Evolutionary conservation across 2,329 filamentous ascomycete genomes (phyloP), one percentile per base, ranked within the genome.

Genomic region (Pezicula radicicola): DNA sequence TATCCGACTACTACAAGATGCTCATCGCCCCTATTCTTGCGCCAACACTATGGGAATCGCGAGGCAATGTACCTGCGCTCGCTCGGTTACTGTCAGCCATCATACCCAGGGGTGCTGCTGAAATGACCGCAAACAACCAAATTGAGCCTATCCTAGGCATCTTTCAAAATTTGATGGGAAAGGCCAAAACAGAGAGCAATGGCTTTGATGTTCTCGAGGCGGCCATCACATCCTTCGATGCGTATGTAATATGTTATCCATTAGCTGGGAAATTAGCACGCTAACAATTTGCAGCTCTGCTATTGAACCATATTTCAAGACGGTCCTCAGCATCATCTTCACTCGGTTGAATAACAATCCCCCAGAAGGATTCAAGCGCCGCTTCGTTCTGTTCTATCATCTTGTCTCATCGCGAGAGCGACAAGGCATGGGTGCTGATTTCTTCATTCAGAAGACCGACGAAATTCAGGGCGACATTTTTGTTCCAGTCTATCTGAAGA

Each of bases 311-410:
- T 68, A 67, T 45, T 68, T 68, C 77, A 59, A 64, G 8, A 63
- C 86, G 1, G 88, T 99, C 53, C 77, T 97, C 52, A 84, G 85
- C 53, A 80, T 97, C 39, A 81, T 97, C 64, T 87, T 97, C 66
- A 88, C 84, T 15, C 78, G 85, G 36, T 73, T 89, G 12, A 63
- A 53, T 78, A 75, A 75, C 87, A 75, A 72, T 35, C 75, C 79
- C 6, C 76, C 92, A 0, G 93, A 97, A 62, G 88, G 84, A 44
- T 88, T 96, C 70, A 88, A 91, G 62, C 75, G 90, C 50, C 87
- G 91, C 49, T 97, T 99, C 68, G 88, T 92, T 49, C 87, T 91
- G 33, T 95, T 99, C 76, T 99, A 95, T 69, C 93, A 99, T 70
- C 85, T 97, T 57, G 81, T 97, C 50, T 90, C 89, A 28, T 89